These are phyloP conservation scores for Plantago coronopus DNA, from an alignment of 305 asterid species.

Conservation along the genomic window DNA sequence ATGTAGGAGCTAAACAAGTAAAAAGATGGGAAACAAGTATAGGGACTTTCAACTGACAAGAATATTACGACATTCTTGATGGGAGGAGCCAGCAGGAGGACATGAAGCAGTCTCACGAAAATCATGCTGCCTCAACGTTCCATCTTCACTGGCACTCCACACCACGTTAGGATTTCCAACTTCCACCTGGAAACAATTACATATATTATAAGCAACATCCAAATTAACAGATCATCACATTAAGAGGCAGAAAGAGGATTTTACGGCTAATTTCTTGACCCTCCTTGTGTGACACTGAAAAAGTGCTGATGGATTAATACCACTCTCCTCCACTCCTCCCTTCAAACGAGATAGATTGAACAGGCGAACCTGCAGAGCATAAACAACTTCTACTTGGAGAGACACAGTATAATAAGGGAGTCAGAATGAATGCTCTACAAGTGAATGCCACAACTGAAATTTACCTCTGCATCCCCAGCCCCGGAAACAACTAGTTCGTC, in stretches of 20 bases:
- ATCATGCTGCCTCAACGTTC: constrained; percentile 97
- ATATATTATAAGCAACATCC: constrained; percentile 18
- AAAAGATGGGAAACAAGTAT: constrained; percentile 5
- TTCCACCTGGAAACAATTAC: constrained; percentile 62
- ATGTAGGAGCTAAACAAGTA: constrained; percentile 6
- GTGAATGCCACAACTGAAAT: constrained; percentile 23
- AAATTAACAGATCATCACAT: constrained; percentile 22
- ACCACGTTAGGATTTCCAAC: constrained; percentile 92
- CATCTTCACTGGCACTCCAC: constrained; percentile 99
- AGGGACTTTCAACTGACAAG: constrained; percentile 59
- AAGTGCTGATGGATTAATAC: constrained; percentile 55
- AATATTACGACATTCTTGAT: constrained; percentile 87
- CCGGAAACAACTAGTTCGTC: constrained; percentile 95
- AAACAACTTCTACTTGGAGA: constrained; percentile 17
- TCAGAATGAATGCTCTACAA: constrained; percentile 9
- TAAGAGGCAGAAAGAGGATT: constrained; percentile 26
- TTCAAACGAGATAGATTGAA: constrained; percentile 69
- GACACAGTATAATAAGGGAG: constrained; percentile 11
- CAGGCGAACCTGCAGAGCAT: constrained; percentile 75
- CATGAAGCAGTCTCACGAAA: constrained; percentile 95
- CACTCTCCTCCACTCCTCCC: constrained; percentile 47
- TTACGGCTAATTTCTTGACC: constrained; percentile 95
- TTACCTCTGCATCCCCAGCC: constrained; percentile 97
- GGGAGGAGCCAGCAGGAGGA: constrained; percentile 91
- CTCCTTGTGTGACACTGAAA: constrained; percentile 90